Evolutionary conservation across 2,329 filamentous ascomycete genomes (phyloP), one percentile per base, ranked within the genome.

Genomic region (Phialophora expanda): DNA sequence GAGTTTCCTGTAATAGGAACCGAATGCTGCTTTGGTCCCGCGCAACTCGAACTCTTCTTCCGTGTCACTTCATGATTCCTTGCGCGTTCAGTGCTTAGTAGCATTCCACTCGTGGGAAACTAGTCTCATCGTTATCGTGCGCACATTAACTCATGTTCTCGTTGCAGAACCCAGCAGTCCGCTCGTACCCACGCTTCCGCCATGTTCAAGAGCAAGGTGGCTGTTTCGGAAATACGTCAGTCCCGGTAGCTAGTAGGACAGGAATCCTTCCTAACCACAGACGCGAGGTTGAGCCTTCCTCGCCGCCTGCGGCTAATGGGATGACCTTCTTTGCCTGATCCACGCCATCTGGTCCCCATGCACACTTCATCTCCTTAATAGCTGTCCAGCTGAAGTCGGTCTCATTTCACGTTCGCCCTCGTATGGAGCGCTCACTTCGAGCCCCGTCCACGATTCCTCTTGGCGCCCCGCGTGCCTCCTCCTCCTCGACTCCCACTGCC

Each of bases 361-460:
- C 24, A 17, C n/a, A n/a, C 11, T 55, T 28, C 28, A 28, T 55
- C 38, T n/a, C 38, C 2, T 44, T 17, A 44, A 44, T 17, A 9
- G 38, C 38, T 44, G 38, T n/a, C 38, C 38, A n/a, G 17, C 17
- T n/a, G 38, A n/a, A 44, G 38, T 17, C 0, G 14, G 28, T 12
- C 26, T 32, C 53, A 55, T 55, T 17, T 34, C 14, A 17, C 8
- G 20, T 24, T 26, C 14, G 20, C 20, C 22, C 22, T 53, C 22
- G 22, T 5, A 8, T 22, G 48, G 22, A 24, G 11, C 51, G n/a
- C 17, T 63, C 56, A 68, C 30, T 66, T 68, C 30, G 56, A 50
- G 2, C 68, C 71, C 8, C 71, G 66, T 28, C 68, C 70, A 56
- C 71, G 62, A 56, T 70, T 70, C 50, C 71, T 63, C 68, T 73